Evolutionary conservation across 1,284 basidiomycete species (phyloP).

Genomic region (Cystobasidiaceae sp.): DNA sequence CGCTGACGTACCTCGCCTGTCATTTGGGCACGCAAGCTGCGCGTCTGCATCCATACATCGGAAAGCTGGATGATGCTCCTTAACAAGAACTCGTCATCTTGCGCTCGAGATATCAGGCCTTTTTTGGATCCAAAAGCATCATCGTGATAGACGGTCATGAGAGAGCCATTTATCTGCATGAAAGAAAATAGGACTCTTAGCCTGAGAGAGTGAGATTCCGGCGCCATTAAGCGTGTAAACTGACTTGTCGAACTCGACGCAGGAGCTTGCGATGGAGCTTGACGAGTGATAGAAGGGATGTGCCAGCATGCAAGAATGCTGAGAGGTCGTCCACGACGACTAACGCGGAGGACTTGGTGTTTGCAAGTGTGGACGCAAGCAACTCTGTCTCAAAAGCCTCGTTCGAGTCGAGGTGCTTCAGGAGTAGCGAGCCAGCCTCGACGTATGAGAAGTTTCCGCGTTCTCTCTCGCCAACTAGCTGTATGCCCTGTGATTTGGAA

Average conservation of each 20-base stretch:
- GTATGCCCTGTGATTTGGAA: slow-evolving; percentile 33
- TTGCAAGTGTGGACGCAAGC: background rate
- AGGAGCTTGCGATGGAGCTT: slow-evolving; percentile 17
- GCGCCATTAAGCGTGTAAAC: background rate
- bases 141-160: slow-evolving; percentile 34
- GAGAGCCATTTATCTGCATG: slow-evolving; percentile 13
- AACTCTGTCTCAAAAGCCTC: background rate
- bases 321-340: slow-evolving; percentile 36
- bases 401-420: background rate
- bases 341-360: slow-evolving; percentile 13
- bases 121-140: slow-evolving; percentile 32
- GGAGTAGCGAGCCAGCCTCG: slow-evolving; percentile 19
- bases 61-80: slow-evolving; percentile 22
- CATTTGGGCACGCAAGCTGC: slow-evolving; percentile 26
- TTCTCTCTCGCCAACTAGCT: slow-evolving; percentile 32
- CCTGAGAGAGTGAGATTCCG: background rate
- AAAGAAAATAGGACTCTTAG: background rate
- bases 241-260: slow-evolving; percentile 4
- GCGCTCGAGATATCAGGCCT: background rate
- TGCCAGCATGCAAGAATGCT: slow-evolving; percentile 32
- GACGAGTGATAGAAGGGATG: slow-evolving; percentile 4
- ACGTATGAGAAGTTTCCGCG: slow-evolving; percentile 28
- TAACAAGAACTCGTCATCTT: slow-evolving; percentile 34
- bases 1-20: slow-evolving; percentile 34
- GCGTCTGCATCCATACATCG: slow-evolving; percentile 34